These are phyloP conservation scores for Diaporthe sp. DNA, from an alignment of 2,329 filamentous ascomycete genomes.

Conservation along the genomic window DNA sequence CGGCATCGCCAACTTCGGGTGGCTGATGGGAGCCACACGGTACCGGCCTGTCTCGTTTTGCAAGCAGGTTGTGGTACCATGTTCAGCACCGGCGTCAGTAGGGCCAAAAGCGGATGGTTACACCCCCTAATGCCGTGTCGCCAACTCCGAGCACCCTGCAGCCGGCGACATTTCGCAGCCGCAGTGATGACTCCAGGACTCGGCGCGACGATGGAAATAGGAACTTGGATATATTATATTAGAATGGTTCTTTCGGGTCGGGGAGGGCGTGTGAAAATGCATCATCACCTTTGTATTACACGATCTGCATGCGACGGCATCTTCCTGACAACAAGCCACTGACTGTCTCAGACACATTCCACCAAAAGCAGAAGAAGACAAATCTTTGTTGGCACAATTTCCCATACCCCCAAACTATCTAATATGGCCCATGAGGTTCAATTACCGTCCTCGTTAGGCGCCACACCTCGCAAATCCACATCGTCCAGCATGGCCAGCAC, in stretches of 20 bases:
- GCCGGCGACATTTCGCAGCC: not conserved
- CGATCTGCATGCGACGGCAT: not conserved
- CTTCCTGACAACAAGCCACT: not conserved
- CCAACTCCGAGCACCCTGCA: not conserved
- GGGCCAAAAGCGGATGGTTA: not conserved
- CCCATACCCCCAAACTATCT: not conserved
- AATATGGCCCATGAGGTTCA: not conserved
- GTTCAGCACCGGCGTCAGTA: not conserved
- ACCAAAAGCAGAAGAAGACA: not conserved
- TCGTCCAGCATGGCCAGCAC: not conserved
- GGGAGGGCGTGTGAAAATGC: not conserved
- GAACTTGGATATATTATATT: not conserved
- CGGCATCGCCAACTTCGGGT: not conserved
- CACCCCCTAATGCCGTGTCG: conserved; percentile 1
- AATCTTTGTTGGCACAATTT: not conserved
- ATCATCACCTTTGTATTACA: not conserved
- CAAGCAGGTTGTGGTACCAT: not conserved
- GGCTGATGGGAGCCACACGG: conserved; percentile 6
- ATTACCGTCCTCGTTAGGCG: not conserved
- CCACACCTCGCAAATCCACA: not conserved
- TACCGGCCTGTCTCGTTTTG: not conserved
- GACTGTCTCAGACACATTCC: conserved; percentile 19
- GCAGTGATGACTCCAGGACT: not conserved
- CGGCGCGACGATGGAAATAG: not conserved
- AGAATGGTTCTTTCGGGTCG: not conserved